Evolutionary conservation across 2,329 filamentous ascomycete genomes (phyloP).

Genomic region (Calonectria pteridis): DNA sequence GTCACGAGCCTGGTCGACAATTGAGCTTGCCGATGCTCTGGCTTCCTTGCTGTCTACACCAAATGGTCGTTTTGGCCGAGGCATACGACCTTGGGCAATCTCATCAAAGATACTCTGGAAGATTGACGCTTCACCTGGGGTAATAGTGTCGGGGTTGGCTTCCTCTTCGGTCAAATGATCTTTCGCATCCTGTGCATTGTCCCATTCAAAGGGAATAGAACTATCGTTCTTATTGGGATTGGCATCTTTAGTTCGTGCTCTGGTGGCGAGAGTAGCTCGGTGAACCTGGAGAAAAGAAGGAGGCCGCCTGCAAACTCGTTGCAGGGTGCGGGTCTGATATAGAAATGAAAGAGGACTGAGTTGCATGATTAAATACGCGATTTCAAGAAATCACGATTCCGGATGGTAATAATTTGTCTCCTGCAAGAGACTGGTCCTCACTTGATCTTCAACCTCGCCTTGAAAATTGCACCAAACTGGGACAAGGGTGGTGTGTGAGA

Average conservation of each 20-base stretch:
- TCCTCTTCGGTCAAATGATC: background rate
- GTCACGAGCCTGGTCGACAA: constrained; percentile 50
- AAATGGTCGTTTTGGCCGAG: constrained; percentile 42
- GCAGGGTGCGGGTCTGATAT: constrained; percentile 76
- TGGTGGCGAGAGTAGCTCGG: constrained; percentile 36
- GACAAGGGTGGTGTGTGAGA: background rate
- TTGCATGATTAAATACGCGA: constrained; percentile 52
- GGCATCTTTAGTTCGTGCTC: constrained; percentile 6
- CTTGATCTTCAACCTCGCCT: background rate
- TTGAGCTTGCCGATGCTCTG: constrained; percentile 37
- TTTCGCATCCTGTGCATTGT: constrained; percentile 55
- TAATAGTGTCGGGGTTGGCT: constrained; percentile 54
- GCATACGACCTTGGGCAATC: constrained; percentile 53
- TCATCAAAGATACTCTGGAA: constrained; percentile 69
- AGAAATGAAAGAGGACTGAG: constrained; percentile 74
- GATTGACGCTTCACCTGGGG: constrained; percentile 67
- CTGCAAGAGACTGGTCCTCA: background rate
- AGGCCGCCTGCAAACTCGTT: constrained; percentile 44
- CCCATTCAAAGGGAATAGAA: constrained; percentile 67
- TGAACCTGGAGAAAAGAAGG: constrained; percentile 38
- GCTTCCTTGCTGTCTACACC: constrained; percentile 2
- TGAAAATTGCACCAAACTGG: constrained; percentile 35
- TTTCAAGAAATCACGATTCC: background rate
- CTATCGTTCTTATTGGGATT: constrained; percentile 44
- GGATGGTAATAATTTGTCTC: background rate